Percentiles rank a stretch among this genome's conserved stretches.
These are phyloP conservation scores for Stromatinia cepivora DNA, from an alignment of 2,329 filamentous ascomycete species.

Conservation along the genomic window DNA sequence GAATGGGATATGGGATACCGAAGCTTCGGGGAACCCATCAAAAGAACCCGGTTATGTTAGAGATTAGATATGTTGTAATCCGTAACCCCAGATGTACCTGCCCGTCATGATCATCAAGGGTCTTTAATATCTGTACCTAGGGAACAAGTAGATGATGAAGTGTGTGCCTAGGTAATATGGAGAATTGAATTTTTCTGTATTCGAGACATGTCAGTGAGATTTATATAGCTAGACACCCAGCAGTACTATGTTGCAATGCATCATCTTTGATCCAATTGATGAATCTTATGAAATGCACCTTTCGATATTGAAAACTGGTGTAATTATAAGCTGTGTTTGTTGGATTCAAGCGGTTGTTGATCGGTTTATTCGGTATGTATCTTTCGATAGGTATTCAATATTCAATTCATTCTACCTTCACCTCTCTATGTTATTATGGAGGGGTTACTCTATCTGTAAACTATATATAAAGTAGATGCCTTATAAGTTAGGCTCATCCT, in stretches of 20 bases:
- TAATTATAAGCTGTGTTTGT: background rate
- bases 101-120: conserved; percentile 19
- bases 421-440: too few relatives aligned
- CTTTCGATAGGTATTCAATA: background rate
- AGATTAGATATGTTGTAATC: conserved; percentile 16
- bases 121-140: background rate
- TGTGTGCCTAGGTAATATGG: background rate
- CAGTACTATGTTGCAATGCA: background rate
- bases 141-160: background rate
- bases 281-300: background rate
- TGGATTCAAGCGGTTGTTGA: background rate
- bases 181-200: background rate
- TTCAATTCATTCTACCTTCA: too few relatives aligned
- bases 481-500: too few relatives aligned
- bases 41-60: background rate
- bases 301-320: background rate
- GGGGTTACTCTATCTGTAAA: too few relatives aligned
- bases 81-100: conserved; percentile 17
- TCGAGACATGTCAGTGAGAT: background rate
- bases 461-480: too few relatives aligned
- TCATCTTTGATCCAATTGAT: background rate
- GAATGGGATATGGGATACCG: conserved; percentile 9
- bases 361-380: background rate
- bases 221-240: background rate
- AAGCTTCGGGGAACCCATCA: conserved; percentile 14